Conservation (phyloP, 2,329 filamentous ascomycete genomes). For the Elsinoe perseae region DNA sequence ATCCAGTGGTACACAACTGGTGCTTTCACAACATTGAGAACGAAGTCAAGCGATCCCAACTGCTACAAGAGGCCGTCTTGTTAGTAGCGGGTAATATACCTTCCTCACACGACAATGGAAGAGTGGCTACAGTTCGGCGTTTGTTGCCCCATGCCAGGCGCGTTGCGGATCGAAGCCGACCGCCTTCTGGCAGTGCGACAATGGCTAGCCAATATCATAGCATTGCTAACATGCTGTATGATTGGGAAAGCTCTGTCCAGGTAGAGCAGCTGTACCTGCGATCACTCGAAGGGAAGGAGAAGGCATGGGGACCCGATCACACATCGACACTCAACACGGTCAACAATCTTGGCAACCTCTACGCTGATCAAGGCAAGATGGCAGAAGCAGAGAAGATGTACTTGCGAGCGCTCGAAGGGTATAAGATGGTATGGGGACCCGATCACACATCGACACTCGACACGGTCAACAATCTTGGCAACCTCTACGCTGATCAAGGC, state of each 20-base stretch:
- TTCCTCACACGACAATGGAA: constrained; percentile 17
- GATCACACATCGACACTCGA: constrained; percentile 18
- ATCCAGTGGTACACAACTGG: constrained; percentile 31
- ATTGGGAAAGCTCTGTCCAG: no score
- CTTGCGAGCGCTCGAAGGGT: constrained; percentile 16
- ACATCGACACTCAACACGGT: not conserved
- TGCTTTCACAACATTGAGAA: constrained; percentile 17
- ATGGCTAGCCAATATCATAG: no score
- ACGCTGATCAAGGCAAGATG: constrained; percentile 16
- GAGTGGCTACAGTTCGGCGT: constrained; percentile 19
- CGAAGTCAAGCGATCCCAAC: no score
- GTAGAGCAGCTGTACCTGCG: not conserved
- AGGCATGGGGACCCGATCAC: not conserved
- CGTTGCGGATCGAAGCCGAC: no score
- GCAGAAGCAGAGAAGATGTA: constrained; percentile 18
- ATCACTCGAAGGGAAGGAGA: not conserved
- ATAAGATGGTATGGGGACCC: constrained; percentile 15
- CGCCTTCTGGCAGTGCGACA: no score
- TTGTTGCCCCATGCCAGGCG: not conserved
- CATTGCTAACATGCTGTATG: no score
- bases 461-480: constrained; percentile 17
- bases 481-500: constrained; percentile 16
- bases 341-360: constrained; percentile 12
- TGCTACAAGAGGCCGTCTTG: no score
- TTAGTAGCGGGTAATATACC: constrained; percentile 7